Conservation (phyloP, 176 grass and related monocot species). For the Lolium rigidum region DNA sequence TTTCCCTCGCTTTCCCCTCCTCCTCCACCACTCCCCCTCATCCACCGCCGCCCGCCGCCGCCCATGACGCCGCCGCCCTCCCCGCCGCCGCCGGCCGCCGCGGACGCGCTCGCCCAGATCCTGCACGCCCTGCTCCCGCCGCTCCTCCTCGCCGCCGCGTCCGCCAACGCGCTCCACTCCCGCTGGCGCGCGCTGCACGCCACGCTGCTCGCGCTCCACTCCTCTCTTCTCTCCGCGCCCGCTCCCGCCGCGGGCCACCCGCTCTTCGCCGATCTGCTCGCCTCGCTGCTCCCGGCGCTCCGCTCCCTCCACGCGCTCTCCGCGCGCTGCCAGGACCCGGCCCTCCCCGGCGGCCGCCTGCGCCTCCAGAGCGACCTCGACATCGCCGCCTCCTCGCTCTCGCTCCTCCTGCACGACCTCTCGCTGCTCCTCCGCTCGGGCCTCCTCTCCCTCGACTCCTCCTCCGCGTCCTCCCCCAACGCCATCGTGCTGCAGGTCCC, state of each 20-base stretch:
- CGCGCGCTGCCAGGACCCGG: constrained; percentile 62
- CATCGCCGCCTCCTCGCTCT: constrained; percentile 70
- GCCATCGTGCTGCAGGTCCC: constrained; percentile 80
- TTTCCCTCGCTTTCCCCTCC: constrained; percentile 52
- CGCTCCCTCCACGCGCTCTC: constrained; percentile 61
- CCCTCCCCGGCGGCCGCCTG: constrained; percentile 66
- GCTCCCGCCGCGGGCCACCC: constrained; percentile 51
- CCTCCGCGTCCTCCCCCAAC: constrained; percentile 30
- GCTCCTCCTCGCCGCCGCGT: constrained; percentile 56
- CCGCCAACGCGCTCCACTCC: constrained; percentile 63
- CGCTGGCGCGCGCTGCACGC: constrained; percentile 70
- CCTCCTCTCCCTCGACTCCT: constrained; percentile 36
- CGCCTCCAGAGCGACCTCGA: constrained; percentile 85
- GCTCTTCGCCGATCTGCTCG: constrained; percentile 65
- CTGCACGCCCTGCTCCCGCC: constrained; percentile 59
- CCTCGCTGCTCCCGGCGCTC: constrained; percentile 54
- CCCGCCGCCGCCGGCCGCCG: constrained; percentile 32
- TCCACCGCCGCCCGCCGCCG: constrained; percentile 22
- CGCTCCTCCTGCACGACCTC: constrained; percentile 78
- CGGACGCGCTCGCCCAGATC: constrained; percentile 64
- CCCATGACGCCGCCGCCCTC: constrained; percentile 44
- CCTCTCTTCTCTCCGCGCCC: constrained; percentile 55
- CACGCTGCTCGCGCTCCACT: constrained; percentile 60
- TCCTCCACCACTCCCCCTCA: neutral
- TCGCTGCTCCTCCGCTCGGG: constrained; percentile 59